Evolutionary conservation across 495 filamentous ascomycete species (phyloP).

Genomic region (Aspergillus panamensis): DNA sequence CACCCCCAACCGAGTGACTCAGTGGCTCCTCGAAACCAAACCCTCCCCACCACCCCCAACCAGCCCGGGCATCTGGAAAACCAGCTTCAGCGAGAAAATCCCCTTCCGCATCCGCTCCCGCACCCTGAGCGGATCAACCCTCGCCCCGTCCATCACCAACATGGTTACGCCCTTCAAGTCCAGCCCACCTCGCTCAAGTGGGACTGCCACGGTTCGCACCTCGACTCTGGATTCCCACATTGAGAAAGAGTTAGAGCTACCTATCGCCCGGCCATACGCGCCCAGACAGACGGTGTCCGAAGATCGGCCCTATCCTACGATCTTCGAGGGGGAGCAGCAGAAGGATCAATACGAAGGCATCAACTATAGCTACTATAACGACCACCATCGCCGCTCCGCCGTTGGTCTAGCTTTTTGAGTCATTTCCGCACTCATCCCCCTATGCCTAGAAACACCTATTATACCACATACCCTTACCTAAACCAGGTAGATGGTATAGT

Average conservation of each 20-base stretch:
- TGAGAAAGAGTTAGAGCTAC: slow-evolving; percentile 30
- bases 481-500: too few relatives aligned
- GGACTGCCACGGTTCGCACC: slow-evolving; percentile 27
- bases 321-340: slow-evolving; percentile 24
- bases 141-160: slow-evolving; percentile 31
- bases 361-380: slow-evolving; percentile 21
- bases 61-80: slow-evolving; percentile 14
- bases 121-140: slow-evolving; percentile 41
- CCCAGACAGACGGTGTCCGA: slow-evolving; percentile 13
- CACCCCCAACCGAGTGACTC: slow-evolving; percentile 29
- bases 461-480: neutral
- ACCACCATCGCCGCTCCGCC: slow-evolving; percentile 27
- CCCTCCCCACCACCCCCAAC: neutral
- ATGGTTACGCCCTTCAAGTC: slow-evolving; percentile 19
- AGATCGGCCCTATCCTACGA: slow-evolving; percentile 24
- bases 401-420: slow-evolving; percentile 41
- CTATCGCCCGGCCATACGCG: slow-evolving; percentile 9
- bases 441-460: neutral
- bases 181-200: slow-evolving; percentile 31
- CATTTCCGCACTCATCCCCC: neutral
- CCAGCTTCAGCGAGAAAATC: slow-evolving; percentile 21
- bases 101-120: slow-evolving; percentile 37
- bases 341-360: slow-evolving; percentile 11
- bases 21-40: slow-evolving; percentile 33
- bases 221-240: slow-evolving; percentile 23